Evolutionary conservation across 495 filamentous ascomycete species (phyloP).

Genomic region (Aspergillus kassunensis): DNA sequence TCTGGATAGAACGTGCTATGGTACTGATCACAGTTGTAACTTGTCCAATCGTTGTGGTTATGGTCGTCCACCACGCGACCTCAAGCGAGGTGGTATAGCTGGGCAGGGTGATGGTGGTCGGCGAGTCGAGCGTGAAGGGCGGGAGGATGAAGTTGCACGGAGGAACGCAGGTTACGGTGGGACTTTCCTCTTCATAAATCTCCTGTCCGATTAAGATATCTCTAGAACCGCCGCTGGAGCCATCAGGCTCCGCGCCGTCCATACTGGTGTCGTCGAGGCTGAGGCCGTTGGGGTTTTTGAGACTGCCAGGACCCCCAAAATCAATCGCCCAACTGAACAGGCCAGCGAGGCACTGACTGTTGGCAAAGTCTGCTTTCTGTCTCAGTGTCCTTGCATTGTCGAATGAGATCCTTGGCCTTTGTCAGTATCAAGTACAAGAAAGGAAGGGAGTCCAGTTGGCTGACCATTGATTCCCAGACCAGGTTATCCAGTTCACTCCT

Average conservation of each 20-base stretch:
- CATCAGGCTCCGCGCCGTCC: background rate
- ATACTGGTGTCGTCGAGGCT: background rate
- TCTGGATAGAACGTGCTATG: no score
- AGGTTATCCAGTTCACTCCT: background rate
- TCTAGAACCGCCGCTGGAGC: no score
- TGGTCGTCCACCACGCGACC: background rate
- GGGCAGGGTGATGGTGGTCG: background rate
- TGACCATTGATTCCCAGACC: background rate
- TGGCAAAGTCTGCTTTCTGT: slow-evolving; percentile 7
- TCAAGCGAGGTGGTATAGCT: background rate
- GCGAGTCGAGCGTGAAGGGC: background rate
- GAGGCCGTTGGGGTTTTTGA: slow-evolving; percentile 3
- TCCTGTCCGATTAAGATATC: background rate
- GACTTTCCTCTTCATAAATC: background rate
- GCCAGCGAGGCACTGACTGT: background rate
- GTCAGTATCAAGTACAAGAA: no score
- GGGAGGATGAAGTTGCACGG: background rate
- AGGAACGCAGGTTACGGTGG: background rate
- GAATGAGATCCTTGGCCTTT: background rate
- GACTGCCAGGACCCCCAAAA: slow-evolving; percentile 1
- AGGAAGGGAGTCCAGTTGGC: no score
- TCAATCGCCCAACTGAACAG: slow-evolving; percentile 3
- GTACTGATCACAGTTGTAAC: no score
- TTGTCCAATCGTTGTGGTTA: no score
- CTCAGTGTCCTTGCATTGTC: background rate